These are phyloP conservation scores for Suhomyces taliae DNA, from an alignment of 1,139 yeast genomes.

Conservation along the genomic window DNA sequence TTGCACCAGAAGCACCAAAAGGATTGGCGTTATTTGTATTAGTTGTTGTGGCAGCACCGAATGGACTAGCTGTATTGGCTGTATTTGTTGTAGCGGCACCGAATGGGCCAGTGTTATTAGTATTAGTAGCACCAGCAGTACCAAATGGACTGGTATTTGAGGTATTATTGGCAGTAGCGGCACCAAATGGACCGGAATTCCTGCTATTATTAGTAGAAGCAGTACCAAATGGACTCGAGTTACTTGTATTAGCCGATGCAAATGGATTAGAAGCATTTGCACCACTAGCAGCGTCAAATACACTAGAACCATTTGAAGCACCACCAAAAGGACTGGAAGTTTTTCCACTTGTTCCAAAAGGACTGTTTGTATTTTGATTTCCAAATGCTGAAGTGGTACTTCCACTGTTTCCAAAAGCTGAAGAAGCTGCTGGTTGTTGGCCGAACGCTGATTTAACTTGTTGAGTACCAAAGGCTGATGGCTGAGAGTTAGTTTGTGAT, in stretches of 20 bases:
- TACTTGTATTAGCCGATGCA: neutral
- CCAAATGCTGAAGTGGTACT: neutral
- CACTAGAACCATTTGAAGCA: too few species aligned
- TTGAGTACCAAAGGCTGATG: too few species aligned
- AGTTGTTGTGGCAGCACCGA: neutral
- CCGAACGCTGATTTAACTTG: too few species aligned
- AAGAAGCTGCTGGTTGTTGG: neutral
- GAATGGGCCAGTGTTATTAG: slow-evolving; percentile 6
- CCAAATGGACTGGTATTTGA: slow-evolving; percentile 13
- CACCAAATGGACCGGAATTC: slow-evolving; percentile 7
- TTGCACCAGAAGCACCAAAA: slow-evolving; percentile 7
- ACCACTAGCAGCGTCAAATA: too few species aligned
- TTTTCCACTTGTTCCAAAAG: neutral
- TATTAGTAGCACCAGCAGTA: slow-evolving; percentile 1
- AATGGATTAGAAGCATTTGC: too few species aligned
- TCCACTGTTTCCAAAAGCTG: neutral
- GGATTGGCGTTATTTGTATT: slow-evolving; percentile 1
- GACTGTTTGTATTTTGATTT: neutral
- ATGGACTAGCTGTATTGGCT: slow-evolving; percentile 2
- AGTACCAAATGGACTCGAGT: neutral
- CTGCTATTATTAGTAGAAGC: too few species aligned
- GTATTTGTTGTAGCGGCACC: slow-evolving; percentile 2
- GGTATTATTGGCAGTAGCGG: slow-evolving; percentile 4
- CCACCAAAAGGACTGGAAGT: neutral
- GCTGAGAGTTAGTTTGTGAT: neutral